Conservation (phyloP, 306 rosid species). For the Amphicarpaea edgeworthii region DNA sequence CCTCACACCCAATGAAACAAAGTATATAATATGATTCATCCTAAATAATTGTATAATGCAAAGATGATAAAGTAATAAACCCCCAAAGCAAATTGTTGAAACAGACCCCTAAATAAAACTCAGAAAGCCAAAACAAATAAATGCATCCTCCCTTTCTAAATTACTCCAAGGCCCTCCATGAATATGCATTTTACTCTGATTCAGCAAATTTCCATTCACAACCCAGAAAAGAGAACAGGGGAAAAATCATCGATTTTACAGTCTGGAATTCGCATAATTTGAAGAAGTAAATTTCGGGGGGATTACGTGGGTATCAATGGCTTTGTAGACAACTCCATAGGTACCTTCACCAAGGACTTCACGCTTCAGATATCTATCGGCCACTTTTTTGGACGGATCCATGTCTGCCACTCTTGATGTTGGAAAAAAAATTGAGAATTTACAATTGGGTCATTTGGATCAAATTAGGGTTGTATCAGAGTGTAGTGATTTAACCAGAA, state of each 20-base stretch:
- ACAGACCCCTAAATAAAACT: slow-evolving; percentile 18
- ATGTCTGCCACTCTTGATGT: slow-evolving; percentile 60
- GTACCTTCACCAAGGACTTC: slow-evolving; percentile 96
- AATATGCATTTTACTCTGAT: slow-evolving; percentile 5
- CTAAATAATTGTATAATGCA: not conserved
- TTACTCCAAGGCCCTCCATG: not conserved
- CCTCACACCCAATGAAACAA: slow-evolving; percentile 30
- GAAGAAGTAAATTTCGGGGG: not conserved
- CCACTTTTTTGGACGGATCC: slow-evolving; percentile 78
- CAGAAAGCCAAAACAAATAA: not conserved
- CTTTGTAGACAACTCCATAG: slow-evolving; percentile 89
- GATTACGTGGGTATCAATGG: slow-evolving; percentile 83
- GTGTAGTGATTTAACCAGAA: not conserved
- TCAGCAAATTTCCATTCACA: slow-evolving; percentile 19
- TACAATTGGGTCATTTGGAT: slow-evolving; percentile 11
- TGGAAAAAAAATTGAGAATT: too few relatives aligned
- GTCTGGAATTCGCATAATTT: slow-evolving; percentile 4
- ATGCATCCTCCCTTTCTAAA: slow-evolving; percentile 11
- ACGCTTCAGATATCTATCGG: slow-evolving; percentile 89
- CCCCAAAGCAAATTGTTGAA: slow-evolving; percentile 22
- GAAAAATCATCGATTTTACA: not conserved
- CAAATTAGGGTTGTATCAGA: slow-evolving; percentile 9
- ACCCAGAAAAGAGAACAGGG: not conserved
- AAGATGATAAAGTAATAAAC: slow-evolving; percentile 13
- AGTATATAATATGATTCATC: not conserved